A percentile compares a stretch with the other conserved stretches of the same genome.
Evolutionary conservation across 2,329 filamentous ascomycete genomes (phyloP).

Genomic region (Esteya vermicola): DNA sequence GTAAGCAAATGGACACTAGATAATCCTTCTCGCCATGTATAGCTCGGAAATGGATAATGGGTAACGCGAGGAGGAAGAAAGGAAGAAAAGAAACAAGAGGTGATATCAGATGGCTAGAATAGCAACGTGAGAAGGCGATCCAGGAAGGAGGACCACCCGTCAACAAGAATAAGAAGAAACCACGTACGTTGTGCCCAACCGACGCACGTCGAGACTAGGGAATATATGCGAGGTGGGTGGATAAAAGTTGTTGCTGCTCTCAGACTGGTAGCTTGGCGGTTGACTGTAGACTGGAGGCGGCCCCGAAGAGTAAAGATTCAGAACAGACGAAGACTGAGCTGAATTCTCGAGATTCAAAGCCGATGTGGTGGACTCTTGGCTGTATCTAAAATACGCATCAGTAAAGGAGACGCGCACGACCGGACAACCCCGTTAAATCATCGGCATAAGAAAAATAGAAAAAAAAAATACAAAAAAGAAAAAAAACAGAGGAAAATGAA

Average conservation of each 20-base stretch:
- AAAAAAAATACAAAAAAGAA: no score
- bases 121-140: no score
- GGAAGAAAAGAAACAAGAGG: constrained; percentile 5
- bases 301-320: constrained; percentile 34
- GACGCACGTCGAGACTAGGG: constrained; percentile 35
- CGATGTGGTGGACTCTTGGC: constrained; percentile 36
- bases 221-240: constrained; percentile 28
- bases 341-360: constrained; percentile 38
- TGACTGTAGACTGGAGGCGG: constrained; percentile 28
- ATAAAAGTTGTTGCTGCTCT: constrained; percentile 33
- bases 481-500: no score
- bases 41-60: background rate
- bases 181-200: constrained; percentile 41
- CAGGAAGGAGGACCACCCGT: no score
- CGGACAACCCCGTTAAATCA: constrained; percentile 1
- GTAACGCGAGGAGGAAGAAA: constrained; percentile 1
- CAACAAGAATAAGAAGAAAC: constrained; percentile 8
- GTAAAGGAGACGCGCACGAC: constrained; percentile 3
- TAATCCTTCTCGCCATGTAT: no score
- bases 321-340: constrained; percentile 32
- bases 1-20: background rate
- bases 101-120: constrained; percentile 5
- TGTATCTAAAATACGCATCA: constrained; percentile 30
- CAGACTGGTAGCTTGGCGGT: constrained; percentile 33
- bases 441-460: constrained; percentile 2